These are phyloP conservation scores for Lobosporangium transversale DNA, from an alignment of 192 early-diverging fungal genomes.

Conservation along the genomic window DNA sequence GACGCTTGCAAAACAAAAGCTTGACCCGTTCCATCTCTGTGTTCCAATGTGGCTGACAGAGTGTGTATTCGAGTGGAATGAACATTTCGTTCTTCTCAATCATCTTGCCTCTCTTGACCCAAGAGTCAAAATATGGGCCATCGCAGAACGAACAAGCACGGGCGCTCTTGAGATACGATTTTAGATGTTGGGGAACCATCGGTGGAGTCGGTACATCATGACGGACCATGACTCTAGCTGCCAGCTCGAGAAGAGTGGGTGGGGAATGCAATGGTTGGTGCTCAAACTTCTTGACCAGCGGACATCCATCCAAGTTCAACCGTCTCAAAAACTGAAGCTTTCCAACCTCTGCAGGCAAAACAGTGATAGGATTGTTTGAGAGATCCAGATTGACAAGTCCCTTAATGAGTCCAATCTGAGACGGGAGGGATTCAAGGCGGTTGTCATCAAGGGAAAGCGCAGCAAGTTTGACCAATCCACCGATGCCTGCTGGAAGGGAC, in stretches of 20 bases:
- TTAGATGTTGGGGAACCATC: slow-evolving; percentile 62
- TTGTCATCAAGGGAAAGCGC: slow-evolving; percentile 71
- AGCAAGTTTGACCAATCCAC: slow-evolving; percentile 70
- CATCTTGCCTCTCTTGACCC: slow-evolving; percentile 65
- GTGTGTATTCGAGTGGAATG: slow-evolving; percentile 73
- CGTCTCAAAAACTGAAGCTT: slow-evolving; percentile 76
- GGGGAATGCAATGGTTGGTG: slow-evolving; percentile 54
- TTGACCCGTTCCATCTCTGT: slow-evolving; percentile 73
- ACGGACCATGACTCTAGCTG: slow-evolving; percentile 79
- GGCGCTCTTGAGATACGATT: slow-evolving; percentile 69
- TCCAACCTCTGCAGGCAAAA: slow-evolving; percentile 76
- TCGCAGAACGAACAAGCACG: slow-evolving; percentile 77
- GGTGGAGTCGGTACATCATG: slow-evolving; percentile 66
- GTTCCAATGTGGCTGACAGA: slow-evolving; percentile 83
- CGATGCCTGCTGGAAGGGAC: slow-evolving; percentile 70
- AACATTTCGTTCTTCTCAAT: slow-evolving; percentile 67
- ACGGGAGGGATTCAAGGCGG: slow-evolving; percentile 65
- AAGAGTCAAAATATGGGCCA: slow-evolving; percentile 81
- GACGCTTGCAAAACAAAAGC: slow-evolving; percentile 69
- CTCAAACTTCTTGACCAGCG: slow-evolving; percentile 56
- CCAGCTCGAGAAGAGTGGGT: slow-evolving; percentile 81
- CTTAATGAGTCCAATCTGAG: slow-evolving; percentile 70
- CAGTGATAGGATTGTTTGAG: slow-evolving; percentile 69
- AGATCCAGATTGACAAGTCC: slow-evolving; percentile 74
- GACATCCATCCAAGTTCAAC: slow-evolving; percentile 65